Base-by-base conservation (phyloP, 768 basidiomycete genomes). In the Terana coerulea region DNA sequence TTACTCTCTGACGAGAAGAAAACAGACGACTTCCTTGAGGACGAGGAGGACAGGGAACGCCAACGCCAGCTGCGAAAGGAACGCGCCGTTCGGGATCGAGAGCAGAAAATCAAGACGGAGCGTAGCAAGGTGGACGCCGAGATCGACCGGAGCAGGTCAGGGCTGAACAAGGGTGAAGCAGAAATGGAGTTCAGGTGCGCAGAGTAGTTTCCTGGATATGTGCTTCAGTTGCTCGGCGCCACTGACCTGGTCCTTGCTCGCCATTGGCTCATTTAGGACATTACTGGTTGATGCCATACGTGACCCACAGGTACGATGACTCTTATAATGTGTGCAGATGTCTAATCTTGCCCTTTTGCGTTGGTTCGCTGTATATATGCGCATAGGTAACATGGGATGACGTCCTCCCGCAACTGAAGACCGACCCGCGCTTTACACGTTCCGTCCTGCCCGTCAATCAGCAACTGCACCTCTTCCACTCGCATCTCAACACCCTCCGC, bases 261-360 rank as follows among this genome's bases (percentile, higher is more conserved):
- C 39, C 53, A 64, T 51, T 47, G 24, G 51, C 57, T 59, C 56
- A 28, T n/a, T n/a, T 55, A 91, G 91, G 61, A 87, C 81, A 34
- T 74, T 99, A 65, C 70, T 98, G 31, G 86, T 86, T 9, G 95
- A 99, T 60, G 91, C 90, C 14, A 80, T 99, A 33, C 82, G 93
- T 45, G 95, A 98, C 67, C 88, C 91, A 70, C 83, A 86, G 79
- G 95, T 95, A 88, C 68, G 81, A 62, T 55, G 22, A 46, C 60
- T 47, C 29, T 37, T 26, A 54, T 19, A 53, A 25, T 22, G 36
- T 41, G 67, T 52, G 53, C 65, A 65, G 58, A 56, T 19, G 46
- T 51, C 73, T 84, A 50, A 86, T 58, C 21, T 8, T 34, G n/a
- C 19, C 4, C 40, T n/a, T n/a, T n/a, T n/a, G n/a, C n/a, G n/a